Evolutionary conservation across 1,284 basidiomycete species (phyloP).

Genomic region (Puccinia hordei): DNA sequence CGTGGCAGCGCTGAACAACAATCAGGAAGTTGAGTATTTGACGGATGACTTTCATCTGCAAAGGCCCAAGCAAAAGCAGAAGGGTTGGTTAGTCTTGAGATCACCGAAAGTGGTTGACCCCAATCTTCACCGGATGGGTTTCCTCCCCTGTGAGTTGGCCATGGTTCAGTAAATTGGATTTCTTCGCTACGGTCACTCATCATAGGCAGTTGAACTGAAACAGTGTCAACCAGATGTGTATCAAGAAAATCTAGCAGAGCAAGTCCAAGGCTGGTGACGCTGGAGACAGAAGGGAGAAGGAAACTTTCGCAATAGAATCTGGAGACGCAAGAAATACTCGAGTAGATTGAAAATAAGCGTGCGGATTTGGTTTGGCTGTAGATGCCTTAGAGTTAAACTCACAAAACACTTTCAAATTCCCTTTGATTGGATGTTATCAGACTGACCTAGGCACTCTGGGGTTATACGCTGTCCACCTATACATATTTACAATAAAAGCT

Average conservation of each 20-base stretch:
- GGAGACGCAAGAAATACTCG: background rate
- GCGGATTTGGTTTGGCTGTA: too few relatives aligned
- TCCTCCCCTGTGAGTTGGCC: background rate
- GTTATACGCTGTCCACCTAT: too few relatives aligned
- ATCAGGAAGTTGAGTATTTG: background rate
- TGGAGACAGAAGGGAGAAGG: too few relatives aligned
- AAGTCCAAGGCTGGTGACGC: background rate
- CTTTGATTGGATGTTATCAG: too few relatives aligned
- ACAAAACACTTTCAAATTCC: too few relatives aligned
- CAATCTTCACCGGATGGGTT: background rate
- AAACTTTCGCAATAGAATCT: too few relatives aligned
- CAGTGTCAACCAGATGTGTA: background rate
- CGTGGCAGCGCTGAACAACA: constrained; percentile 1
- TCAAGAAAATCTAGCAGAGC: background rate
- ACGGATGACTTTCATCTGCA: background rate
- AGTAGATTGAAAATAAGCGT: too few relatives aligned
- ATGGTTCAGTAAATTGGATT: background rate
- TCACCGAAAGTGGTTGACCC: background rate
- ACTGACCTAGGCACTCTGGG: too few relatives aligned
- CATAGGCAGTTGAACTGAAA: background rate
- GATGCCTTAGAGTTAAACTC: too few relatives aligned
- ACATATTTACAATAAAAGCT: too few relatives aligned
- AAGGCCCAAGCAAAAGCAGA: background rate
- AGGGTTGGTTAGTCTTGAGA: background rate
- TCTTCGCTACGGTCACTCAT: background rate